Evolutionary conservation across 1,284 basidiomycete species (phyloP), one percentile per base, ranked within the genome.

Genomic region (Malassezia sympodialis): DNA sequence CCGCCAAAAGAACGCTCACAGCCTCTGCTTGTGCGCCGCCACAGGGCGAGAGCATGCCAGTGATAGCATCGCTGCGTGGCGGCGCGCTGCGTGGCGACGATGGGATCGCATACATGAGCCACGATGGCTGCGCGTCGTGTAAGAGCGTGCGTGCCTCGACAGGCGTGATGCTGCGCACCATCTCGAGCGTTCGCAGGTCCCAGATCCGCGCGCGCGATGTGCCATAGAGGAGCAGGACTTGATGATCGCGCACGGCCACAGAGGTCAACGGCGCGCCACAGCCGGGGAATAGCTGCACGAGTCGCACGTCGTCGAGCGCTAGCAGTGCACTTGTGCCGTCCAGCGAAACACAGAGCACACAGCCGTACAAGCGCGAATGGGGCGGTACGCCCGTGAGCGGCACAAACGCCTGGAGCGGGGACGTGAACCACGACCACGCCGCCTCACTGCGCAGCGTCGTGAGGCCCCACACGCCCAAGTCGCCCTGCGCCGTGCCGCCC

Each of bases 241-340:
- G 84, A 52, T 86, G 80, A 15, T 34, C 83, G 2, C 82, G 80
- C 1, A 88, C 75, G 61, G 83, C 87, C 21, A 93, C 76, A 31
- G 79, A 77, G 17, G 78, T 76, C 11, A 96, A 79, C 2, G 87
- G 63, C 4, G 60, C 59, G 14, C 56, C 68, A n/a, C 63, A 80
- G 5, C 87, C 88, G 1, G 89, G 88, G 19, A 91, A 80, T 10
- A 90, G 75, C 73, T 85, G 86, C 34, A 88, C 76, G 51, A 86
- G 87, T 40, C 35, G 37, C 37, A 57, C 83, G 1, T 81, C 83
- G 57, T 86, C 84, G n/a, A 91, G 72, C 0, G 80, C 81, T 44
- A 94, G 79, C 7, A 90, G 79, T 0, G 83, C 88, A 43, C 90
- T 81, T 0, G 88, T 88, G 0, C 90, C 89, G 62, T 90, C 88